Percentiles rank a stretch among this genome's conserved stretches.
Evolutionary conservation across 305 asterid genomes (phyloP).

Genomic region (Petunia hybrid): DNA sequence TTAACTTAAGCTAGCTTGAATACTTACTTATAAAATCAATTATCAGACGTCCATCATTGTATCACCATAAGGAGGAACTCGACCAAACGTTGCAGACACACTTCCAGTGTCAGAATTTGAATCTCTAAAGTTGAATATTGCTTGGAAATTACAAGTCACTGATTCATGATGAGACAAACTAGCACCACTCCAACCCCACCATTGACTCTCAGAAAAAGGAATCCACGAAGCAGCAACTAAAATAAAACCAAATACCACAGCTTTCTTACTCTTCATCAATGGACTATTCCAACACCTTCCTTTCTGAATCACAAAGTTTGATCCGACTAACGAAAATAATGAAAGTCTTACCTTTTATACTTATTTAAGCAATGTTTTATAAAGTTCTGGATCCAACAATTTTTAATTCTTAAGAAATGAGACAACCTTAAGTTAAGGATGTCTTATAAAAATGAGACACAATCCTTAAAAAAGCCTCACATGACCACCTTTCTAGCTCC

Average conservation of each 20-base stretch:
- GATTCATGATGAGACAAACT: background rate
- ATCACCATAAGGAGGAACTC: constrained; percentile 29
- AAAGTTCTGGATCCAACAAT: no score
- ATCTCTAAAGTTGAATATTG: constrained; percentile 51
- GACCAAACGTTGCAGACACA: constrained; percentile 36
- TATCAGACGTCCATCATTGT: constrained; percentile 37
- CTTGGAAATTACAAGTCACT: constrained; percentile 35
- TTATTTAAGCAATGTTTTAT: no score
- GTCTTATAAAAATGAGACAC: no score
- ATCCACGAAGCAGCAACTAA: background rate
- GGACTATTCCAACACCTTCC: no score
- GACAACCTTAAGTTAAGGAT: no score
- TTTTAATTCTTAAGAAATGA: no score
- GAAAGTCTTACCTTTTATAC: no score
- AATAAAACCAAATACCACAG: background rate
- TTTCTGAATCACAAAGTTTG: background rate
- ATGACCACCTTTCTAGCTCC: background rate
- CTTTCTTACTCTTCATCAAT: background rate
- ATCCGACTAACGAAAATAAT: no score
- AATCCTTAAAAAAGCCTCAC: no score
- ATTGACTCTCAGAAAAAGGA: background rate
- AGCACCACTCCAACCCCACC: no score
- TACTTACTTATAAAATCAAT: constrained; percentile 39
- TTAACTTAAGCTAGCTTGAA: background rate
- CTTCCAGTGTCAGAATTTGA: constrained; percentile 53